Base-by-base conservation (phyloP, 352 stramenopile genomes). In the Phytophthora macrochlamydospora region DNA sequence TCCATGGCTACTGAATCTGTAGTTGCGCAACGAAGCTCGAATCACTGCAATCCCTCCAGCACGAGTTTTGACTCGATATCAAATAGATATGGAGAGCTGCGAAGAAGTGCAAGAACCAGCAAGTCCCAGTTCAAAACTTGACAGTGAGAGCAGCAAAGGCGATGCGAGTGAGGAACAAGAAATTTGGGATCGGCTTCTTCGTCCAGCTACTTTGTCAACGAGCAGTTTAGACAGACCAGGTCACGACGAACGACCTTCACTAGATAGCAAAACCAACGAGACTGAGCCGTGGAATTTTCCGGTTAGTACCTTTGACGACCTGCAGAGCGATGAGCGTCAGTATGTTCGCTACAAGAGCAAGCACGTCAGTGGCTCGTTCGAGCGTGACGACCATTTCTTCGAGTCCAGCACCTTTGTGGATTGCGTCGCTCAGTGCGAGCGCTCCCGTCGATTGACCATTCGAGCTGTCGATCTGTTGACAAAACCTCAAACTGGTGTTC, bases 311-410 rank as follows among this genome's bases (percentile, higher is more conserved):
- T 90, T 92, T 18, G 83, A 90, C 50, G 59, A 71, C 6, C 64
- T 90, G 7, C 59, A 59, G 1, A 87, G 79, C 32, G 83, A 92
- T 14, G 83, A 90, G n/a, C 78, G 80, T 1, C 81, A 90, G 14
- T 89, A 87, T 40, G 76, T 92, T 12, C 81, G 83, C 18, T 69
- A 73, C 51, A 80, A 80, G 48, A 89, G 79, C 76, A 86, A 87
- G 46, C 79, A 90, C 44, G 75, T 62, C 13, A 71, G 73, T 28
- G 76, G 69, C 35, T 79, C 74, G n/a, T 31, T 89, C 14, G 73
- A 89, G 61, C 75, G 81, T 9, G 81, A 90, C 61, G 81, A 88
- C 35, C 71, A 87, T 12, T 89, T 87, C 74, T 92, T 92, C 28
- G 69, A 76, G 3, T 90, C 81, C 7, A 83, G 65, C 4, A 64